phyloP scores from a whole-genome alignment of 164 flowering plant genomes.

The Protea cynaroides region DNA sequence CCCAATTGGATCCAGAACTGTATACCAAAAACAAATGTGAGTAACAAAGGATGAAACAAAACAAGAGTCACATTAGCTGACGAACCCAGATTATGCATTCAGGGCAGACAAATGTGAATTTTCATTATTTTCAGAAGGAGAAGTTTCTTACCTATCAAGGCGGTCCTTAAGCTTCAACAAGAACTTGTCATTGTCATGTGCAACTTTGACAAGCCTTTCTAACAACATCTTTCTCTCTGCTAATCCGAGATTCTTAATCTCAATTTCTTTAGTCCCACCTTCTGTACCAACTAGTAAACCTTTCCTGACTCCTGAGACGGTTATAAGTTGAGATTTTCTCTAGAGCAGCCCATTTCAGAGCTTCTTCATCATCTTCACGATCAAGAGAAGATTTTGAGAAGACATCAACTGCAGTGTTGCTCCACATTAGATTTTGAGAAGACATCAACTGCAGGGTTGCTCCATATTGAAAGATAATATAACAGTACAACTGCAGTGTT shows the following conservation, averaged over 20 bases:
- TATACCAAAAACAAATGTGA: too few species aligned
- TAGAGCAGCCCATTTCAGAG: conserved; percentile 6
- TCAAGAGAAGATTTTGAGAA: too few species aligned
- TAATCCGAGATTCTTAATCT: background rate
- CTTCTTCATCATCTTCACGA: too few species aligned
- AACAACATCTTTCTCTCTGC: background rate
- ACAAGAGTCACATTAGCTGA: background rate
- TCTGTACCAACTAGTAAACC: too few species aligned
- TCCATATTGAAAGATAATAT: background rate
- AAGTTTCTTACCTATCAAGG: background rate
- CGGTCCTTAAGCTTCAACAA: background rate
- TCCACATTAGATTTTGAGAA: too few species aligned
- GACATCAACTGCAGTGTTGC: too few species aligned
- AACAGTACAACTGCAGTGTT: background rate
- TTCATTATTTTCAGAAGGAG: background rate
- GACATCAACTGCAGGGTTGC: too few species aligned
- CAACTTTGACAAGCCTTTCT: background rate
- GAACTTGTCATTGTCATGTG: conserved; percentile 5
- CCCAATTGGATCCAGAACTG: too few species aligned
- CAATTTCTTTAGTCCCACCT: background rate
- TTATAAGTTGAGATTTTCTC: background rate
- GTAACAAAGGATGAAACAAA: background rate
- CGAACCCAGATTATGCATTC: background rate
- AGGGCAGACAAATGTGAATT: background rate
- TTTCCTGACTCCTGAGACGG: background rate